A percentile compares a stretch with the other conserved stretches of the same genome.
phyloP scores from a whole-genome alignment of 371 early-diverging fungal species.

The Phascolomyces articulosus region DNA sequence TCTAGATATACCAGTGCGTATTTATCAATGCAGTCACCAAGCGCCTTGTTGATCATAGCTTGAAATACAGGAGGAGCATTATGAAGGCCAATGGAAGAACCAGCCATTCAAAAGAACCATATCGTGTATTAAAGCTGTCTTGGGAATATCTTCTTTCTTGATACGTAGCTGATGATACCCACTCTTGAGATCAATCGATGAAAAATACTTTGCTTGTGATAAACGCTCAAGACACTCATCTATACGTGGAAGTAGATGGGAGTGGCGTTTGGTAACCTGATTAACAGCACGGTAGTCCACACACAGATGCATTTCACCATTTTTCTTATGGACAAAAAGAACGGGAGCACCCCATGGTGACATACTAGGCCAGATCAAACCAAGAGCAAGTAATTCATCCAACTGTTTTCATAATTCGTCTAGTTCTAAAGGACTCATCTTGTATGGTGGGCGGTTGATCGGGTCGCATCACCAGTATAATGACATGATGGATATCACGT shows the following conservation, averaged over 20 bases:
- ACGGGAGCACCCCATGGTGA: too few relatives aligned
- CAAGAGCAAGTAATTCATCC: constrained; percentile 18
- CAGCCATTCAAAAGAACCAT: constrained; percentile 48
- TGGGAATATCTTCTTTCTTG: constrained; percentile 15
- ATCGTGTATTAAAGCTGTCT: constrained; percentile 32
- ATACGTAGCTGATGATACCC: constrained; percentile 18
- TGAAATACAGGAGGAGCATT: constrained; percentile 48
- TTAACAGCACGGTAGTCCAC: too few relatives aligned
- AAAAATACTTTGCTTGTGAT: constrained; percentile 46
- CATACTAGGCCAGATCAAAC: too few relatives aligned
- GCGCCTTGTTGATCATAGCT: constrained; percentile 50
- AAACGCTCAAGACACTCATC: too few relatives aligned
- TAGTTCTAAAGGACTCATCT: constrained; percentile 31
- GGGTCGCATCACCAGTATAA: constrained; percentile 13
- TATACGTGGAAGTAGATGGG: too few relatives aligned
- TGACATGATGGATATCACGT: constrained; percentile 10
- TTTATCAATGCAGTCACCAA: too few relatives aligned
- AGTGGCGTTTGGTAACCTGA: too few relatives aligned
- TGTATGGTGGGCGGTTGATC: constrained; percentile 20
- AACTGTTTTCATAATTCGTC: constrained; percentile 20
- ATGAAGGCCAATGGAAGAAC: constrained; percentile 53
- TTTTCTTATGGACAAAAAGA: too few relatives aligned
- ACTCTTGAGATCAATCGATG: constrained; percentile 40
- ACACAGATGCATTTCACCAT: too few relatives aligned
- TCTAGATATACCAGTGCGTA: too few relatives aligned